Percentiles rank a stretch among this genome's conserved stretches.
Conservation (phyloP, 208 protist genomes). For the Naegleria lovaniensis region DNA sequence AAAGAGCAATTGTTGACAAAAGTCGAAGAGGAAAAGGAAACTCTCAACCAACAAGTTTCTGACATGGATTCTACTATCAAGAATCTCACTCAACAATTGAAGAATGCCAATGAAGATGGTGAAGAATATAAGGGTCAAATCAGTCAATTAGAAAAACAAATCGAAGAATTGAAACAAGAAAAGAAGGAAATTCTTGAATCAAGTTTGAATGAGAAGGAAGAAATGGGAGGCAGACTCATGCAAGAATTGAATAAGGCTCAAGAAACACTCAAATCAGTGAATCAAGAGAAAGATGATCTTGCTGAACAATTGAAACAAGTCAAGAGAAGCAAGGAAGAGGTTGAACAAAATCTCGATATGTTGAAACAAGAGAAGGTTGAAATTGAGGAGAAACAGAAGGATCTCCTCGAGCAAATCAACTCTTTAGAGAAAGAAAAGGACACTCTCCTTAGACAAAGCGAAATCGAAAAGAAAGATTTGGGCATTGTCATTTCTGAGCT, state of each 20-base stretch:
- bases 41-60: not conserved
- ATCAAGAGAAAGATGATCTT: not conserved
- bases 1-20: not conserved
- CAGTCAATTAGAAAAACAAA: not conserved
- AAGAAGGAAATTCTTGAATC: not conserved
- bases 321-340: not conserved
- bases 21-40: not conserved
- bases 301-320: not conserved
- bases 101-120: not conserved
- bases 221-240: not conserved
- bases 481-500: not conserved
- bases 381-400: not conserved
- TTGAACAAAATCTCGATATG: not conserved
- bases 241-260: not conserved
- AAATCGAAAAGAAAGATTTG: not conserved
- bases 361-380: not conserved
- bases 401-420: not conserved
- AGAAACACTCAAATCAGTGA: not conserved
- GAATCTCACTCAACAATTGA: not conserved
- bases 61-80: not conserved
- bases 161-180: not conserved
- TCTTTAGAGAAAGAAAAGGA: not conserved
- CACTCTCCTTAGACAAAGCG: not conserved
- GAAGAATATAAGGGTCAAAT: not conserved
- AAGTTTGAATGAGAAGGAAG: not conserved